Evolutionary conservation across 73 alveolate species (phyloP).

Genomic region (Paramecium tetraurelia): DNA sequence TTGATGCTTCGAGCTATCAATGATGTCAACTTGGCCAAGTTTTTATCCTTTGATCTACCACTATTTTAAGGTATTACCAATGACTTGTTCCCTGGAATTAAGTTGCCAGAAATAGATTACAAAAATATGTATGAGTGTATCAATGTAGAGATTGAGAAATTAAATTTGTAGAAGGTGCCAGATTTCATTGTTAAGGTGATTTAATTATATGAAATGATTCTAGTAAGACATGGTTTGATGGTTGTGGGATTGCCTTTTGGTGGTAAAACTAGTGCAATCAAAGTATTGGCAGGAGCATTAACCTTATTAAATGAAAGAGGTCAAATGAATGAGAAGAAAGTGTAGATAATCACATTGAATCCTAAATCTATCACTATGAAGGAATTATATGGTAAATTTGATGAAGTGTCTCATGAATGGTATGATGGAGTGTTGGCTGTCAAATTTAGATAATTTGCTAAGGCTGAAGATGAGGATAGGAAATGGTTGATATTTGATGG

Average conservation of each 20-base stretch:
- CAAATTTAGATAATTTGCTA: conserved; percentile 88
- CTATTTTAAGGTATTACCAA: conserved; percentile 95
- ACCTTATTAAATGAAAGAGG: conserved; percentile 93
- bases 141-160: conserved; percentile 70
- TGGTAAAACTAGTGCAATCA: conserved; percentile 97
- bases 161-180: conserved; percentile 87
- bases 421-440: conserved; percentile 98
- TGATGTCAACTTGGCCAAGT: conserved; percentile 98
- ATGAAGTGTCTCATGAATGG: conserved; percentile 99
- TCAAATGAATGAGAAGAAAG: conserved; percentile 88
- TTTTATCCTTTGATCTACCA: conserved; percentile 96
- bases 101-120: conserved; percentile 97
- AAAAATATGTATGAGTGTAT: conserved; percentile 86
- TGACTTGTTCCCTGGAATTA: conserved; percentile 98
- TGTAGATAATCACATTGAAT: conserved; percentile 84
- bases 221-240: conserved; percentile 99
- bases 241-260: conserved; percentile 98
- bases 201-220: conserved; percentile 97
- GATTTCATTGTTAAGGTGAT: conserved; percentile 95
- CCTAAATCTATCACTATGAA: conserved; percentile 98
- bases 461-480: conserved; percentile 69
- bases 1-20: conserved; percentile 96
- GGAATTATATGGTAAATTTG: conserved; percentile 92
- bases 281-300: conserved; percentile 93
- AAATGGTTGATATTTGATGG: conserved; percentile 99